Percentiles rank a stretch among this genome's conserved stretches.
Conservation (phyloP, 1,284 basidiomycete genomes). For the Xanthoconium separans region DNA sequence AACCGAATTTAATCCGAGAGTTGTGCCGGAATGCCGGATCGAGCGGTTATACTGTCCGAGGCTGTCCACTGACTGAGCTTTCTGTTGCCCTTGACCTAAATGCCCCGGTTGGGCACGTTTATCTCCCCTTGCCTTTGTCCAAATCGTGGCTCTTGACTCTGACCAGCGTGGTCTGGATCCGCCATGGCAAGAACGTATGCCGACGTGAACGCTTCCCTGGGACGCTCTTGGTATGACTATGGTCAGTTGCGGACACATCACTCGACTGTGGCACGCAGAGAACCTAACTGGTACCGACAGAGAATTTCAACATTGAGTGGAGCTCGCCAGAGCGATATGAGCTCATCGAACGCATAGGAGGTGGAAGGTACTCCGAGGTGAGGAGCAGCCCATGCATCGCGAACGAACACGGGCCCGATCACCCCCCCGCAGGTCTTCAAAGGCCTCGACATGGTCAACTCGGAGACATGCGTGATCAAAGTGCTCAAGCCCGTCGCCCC, state of each 20-base stretch:
- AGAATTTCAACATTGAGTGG: slow-evolving; percentile 74
- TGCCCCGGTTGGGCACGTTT: slow-evolving; percentile 23
- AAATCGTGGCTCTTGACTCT: slow-evolving; percentile 16
- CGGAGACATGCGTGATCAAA: slow-evolving; percentile 84
- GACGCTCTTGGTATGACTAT: slow-evolving; percentile 52
- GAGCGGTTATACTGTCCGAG: slow-evolving; percentile 5
- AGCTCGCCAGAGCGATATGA: slow-evolving; percentile 79
- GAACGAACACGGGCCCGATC: neutral
- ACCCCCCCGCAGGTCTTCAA: slow-evolving; percentile 69
- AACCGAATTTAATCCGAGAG: neutral
- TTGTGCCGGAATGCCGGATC: neutral
- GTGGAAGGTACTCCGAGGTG: slow-evolving; percentile 80
- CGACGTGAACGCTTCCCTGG: slow-evolving; percentile 46
- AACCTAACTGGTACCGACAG: slow-evolving; percentile 37
- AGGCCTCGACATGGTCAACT: slow-evolving; percentile 78
- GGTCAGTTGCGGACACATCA: slow-evolving; percentile 33
- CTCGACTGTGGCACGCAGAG: neutral
- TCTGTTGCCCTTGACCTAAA: slow-evolving; percentile 24
- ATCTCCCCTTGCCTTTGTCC: slow-evolving; percentile 19
- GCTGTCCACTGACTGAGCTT: slow-evolving; percentile 22
- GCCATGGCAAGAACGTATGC: slow-evolving; percentile 51
- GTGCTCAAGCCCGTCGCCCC: slow-evolving; percentile 90
- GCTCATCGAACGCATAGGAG: slow-evolving; percentile 74
- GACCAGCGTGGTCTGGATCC: slow-evolving; percentile 6
- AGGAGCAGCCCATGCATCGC: slow-evolving; percentile 4